phyloP scores from a whole-genome alignment of 331 rosid genomes.

The Arachis monticola region DNA sequence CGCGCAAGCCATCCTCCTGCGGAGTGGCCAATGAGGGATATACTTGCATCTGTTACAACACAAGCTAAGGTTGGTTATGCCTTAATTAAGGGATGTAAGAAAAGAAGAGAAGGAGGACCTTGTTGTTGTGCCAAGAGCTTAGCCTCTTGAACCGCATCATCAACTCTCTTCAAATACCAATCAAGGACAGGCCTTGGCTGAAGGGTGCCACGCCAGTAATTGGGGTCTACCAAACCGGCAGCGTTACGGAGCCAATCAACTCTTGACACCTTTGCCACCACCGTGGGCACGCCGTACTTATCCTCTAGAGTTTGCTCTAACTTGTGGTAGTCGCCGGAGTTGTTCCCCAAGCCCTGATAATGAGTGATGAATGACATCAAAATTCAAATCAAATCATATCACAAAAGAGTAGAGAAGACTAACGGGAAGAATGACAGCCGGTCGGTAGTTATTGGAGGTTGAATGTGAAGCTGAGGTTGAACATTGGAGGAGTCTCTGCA shows the following conservation, averaged over 20 bases:
- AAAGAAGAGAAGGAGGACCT: too few relatives aligned
- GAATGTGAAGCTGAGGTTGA: slow-evolving; percentile 25
- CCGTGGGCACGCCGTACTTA: slow-evolving; percentile 61
- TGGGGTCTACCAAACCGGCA: slow-evolving; percentile 77
- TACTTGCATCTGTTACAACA: slow-evolving; percentile 44
- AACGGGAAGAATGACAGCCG: slow-evolving; percentile 82
- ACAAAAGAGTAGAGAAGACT: neutral
- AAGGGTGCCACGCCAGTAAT: slow-evolving; percentile 89
- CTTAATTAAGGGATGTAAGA: too few relatives aligned
- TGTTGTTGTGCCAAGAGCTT: slow-evolving; percentile 56
- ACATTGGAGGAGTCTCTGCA: slow-evolving; percentile 30
- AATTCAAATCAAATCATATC: too few relatives aligned
- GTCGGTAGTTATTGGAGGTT: slow-evolving; percentile 47
- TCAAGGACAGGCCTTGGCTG: slow-evolving; percentile 82
- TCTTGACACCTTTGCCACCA: slow-evolving; percentile 78
- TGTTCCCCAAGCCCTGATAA: slow-evolving; percentile 85
- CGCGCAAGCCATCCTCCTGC: slow-evolving; percentile 99
- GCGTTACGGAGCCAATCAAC: slow-evolving; percentile 86
- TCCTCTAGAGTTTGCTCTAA: slow-evolving; percentile 54
- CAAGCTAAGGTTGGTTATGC: neutral
- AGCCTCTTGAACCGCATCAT: slow-evolving; percentile 74
- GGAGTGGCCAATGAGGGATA: slow-evolving; percentile 82
- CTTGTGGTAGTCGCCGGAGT: slow-evolving; percentile 68
- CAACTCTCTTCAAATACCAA: slow-evolving; percentile 77
- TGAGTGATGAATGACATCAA: neutral